Evolutionary conservation across 2,329 filamentous ascomycete genomes (phyloP).

Genomic region (Aspergillus tanneri): DNA sequence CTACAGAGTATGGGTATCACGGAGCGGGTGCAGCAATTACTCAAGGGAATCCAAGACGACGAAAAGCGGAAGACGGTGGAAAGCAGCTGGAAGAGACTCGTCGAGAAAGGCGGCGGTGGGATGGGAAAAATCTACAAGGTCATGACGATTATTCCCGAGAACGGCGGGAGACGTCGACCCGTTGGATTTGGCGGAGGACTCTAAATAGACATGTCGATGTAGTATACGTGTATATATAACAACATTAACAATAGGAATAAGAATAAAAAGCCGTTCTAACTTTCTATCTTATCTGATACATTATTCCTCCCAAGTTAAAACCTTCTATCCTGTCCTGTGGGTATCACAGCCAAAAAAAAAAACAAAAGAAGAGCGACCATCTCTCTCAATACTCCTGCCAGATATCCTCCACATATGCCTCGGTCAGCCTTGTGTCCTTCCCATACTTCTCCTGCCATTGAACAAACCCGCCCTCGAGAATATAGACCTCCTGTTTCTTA

Average conservation of each 20-base stretch:
- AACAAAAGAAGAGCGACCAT: neutral
- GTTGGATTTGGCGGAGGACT: constrained; percentile 84
- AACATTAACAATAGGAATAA: neutral
- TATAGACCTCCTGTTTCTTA: constrained; percentile 68
- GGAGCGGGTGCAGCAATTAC: constrained; percentile 69
- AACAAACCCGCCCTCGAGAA: constrained; percentile 80
- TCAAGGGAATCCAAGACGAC: constrained; percentile 51
- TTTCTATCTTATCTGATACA: neutral
- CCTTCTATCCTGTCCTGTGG: neutral
- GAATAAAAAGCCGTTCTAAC: neutral
- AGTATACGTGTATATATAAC: neutral
- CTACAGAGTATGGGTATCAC: constrained; percentile 77
- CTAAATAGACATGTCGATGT: constrained; percentile 9
- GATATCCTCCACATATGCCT: constrained; percentile 78
- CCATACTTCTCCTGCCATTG: constrained; percentile 85
- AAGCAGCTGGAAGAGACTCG: constrained; percentile 73
- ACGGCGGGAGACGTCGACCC: constrained; percentile 68
- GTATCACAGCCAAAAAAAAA: constrained; percentile 1
- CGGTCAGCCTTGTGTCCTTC: constrained; percentile 74
- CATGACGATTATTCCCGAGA: constrained; percentile 84
- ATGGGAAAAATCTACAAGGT: constrained; percentile 97
- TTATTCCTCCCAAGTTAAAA: neutral
- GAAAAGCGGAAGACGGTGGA: constrained; percentile 63
- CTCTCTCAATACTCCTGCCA: constrained; percentile 65
- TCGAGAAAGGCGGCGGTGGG: constrained; percentile 77